Evolutionary conservation across 352 stramenopile species (phyloP).

Genomic region (Halophytophthora polymorphica): DNA sequence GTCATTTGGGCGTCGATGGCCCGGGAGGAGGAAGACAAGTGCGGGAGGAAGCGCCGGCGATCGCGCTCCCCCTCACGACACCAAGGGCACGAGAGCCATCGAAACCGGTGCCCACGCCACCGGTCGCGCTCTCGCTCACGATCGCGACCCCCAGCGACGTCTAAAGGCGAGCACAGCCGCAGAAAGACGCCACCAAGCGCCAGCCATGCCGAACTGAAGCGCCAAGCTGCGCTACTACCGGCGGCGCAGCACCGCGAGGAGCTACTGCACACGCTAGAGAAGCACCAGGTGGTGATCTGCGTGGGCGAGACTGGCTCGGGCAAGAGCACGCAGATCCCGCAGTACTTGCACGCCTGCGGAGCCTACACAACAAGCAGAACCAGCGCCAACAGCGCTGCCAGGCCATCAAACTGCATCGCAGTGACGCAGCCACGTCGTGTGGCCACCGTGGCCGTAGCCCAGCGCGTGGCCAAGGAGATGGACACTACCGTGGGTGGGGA

Average conservation of each 20-base stretch:
- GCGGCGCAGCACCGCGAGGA: slow-evolving; percentile 53
- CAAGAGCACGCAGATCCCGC: slow-evolving; percentile 93
- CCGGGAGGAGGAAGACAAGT: too few relatives aligned
- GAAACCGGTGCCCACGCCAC: not conserved
- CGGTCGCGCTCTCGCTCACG: slow-evolving; percentile 3
- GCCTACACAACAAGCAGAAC: slow-evolving; percentile 11
- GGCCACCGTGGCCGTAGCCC: slow-evolving; percentile 96
- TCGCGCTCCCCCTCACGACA: slow-evolving; percentile 9
- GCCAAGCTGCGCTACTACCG: slow-evolving; percentile 11
- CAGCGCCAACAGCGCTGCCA: slow-evolving; percentile 13
- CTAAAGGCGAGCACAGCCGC: slow-evolving; percentile 3
- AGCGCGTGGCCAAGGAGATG: slow-evolving; percentile 97
- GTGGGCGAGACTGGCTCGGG: slow-evolving; percentile 95
- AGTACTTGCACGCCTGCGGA: slow-evolving; percentile 55
- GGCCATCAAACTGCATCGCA: slow-evolving; percentile 39
- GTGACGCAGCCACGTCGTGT: slow-evolving; percentile 95
- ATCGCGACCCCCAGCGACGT: slow-evolving; percentile 3
- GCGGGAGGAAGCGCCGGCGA: slow-evolving; percentile 12
- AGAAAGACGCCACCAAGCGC: slow-evolving; percentile 9
- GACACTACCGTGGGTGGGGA: slow-evolving; percentile 39
- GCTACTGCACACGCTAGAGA: slow-evolving; percentile 39
- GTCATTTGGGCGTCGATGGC: too few relatives aligned
- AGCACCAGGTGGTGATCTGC: slow-evolving; percentile 67
- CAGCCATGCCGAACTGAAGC: slow-evolving; percentile 9
- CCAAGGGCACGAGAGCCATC: slow-evolving; percentile 1